These are phyloP conservation scores for Coccomyxa sp. DNA, from an alignment of 139 green algal genomes.

Conservation along the genomic window DNA sequence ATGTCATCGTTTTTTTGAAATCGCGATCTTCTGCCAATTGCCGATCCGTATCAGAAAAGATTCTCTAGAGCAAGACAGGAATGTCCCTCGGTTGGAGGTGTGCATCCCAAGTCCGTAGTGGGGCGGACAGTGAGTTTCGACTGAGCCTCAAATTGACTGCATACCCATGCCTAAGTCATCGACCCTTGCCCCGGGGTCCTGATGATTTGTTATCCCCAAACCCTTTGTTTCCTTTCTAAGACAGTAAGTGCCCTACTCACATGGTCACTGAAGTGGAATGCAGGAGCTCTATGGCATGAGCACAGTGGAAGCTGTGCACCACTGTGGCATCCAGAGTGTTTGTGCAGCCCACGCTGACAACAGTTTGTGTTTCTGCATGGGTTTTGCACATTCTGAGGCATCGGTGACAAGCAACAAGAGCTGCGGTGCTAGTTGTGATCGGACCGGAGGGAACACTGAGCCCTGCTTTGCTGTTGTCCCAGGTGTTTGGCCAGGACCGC, in stretches of 20 bases:
- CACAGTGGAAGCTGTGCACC: background rate
- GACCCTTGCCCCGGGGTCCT: too few relatives aligned
- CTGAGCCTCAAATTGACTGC: too few relatives aligned
- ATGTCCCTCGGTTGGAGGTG: too few relatives aligned
- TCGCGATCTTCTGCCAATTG: background rate
- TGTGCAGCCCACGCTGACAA: background rate
- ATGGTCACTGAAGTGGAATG: too few relatives aligned
- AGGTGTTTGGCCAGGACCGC: constrained; percentile 14
- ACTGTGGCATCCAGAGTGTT: background rate
- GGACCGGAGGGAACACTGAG: background rate
- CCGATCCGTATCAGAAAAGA: background rate
- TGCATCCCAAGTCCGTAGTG: too few relatives aligned
- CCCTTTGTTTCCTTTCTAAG: too few relatives aligned
- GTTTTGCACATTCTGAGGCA: background rate
- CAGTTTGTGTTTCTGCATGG: background rate
- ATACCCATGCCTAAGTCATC: too few relatives aligned
- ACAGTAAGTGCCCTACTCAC: too few relatives aligned
- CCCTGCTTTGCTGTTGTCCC: background rate
- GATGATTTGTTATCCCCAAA: too few relatives aligned
- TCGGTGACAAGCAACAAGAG: background rate
- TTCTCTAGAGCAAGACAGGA: background rate
- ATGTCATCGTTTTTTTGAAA: background rate
- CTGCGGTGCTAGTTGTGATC: background rate
- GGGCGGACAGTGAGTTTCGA: too few relatives aligned
- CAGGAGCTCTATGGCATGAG: too few relatives aligned